A percentile compares a stretch with the other conserved stretches of the same genome.
Conservation (phyloP, 2,329 filamentous ascomycete species). For the Hirsutella rhossiliensis region DNA sequence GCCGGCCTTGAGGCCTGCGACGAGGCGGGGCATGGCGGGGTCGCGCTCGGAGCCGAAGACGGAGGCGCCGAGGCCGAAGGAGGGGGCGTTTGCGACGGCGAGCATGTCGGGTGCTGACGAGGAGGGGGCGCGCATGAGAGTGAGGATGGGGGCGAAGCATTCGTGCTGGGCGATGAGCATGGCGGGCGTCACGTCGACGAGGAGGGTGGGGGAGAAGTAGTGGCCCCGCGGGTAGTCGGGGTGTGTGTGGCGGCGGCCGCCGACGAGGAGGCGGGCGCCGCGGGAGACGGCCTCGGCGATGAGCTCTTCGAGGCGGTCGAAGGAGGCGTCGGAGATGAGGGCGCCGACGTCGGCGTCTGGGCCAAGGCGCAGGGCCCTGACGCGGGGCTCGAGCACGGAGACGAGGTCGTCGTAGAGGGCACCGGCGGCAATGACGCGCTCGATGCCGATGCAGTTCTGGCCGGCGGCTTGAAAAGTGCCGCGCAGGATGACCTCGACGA, state of each 20-base stretch:
- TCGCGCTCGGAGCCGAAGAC: conserved; percentile 65
- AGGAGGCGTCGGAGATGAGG: conserved; percentile 70
- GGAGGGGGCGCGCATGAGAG: conserved; percentile 64
- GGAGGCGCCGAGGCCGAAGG: conserved; percentile 77
- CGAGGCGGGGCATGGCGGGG: conserved; percentile 49
- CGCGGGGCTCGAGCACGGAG: conserved; percentile 56
- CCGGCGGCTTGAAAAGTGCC: conserved; percentile 92
- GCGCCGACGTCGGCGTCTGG: conserved; percentile 75
- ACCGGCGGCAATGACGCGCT: conserved; percentile 75
- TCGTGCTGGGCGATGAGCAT: conserved; percentile 88
- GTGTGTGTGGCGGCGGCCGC: conserved; percentile 62
- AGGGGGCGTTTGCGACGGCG: conserved; percentile 66
- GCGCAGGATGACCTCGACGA: conserved; percentile 75
- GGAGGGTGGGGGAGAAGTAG: conserved; percentile 85
- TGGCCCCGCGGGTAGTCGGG: conserved; percentile 66
- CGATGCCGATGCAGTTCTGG: conserved; percentile 96
- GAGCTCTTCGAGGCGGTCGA: conserved; percentile 62
- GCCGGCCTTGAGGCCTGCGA: conserved; percentile 60
- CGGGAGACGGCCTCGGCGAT: conserved; percentile 64
- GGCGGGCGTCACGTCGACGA: conserved; percentile 73
- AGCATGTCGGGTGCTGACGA: conserved; percentile 53
- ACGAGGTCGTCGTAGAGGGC: conserved; percentile 66
- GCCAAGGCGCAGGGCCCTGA: conserved; percentile 64
- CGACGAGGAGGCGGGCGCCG: conserved; percentile 71
- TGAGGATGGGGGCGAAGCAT: conserved; percentile 85